Evolutionary conservation across 2,329 filamentous ascomycete genomes (phyloP).

Genomic region (Epicoccum nigrum): DNA sequence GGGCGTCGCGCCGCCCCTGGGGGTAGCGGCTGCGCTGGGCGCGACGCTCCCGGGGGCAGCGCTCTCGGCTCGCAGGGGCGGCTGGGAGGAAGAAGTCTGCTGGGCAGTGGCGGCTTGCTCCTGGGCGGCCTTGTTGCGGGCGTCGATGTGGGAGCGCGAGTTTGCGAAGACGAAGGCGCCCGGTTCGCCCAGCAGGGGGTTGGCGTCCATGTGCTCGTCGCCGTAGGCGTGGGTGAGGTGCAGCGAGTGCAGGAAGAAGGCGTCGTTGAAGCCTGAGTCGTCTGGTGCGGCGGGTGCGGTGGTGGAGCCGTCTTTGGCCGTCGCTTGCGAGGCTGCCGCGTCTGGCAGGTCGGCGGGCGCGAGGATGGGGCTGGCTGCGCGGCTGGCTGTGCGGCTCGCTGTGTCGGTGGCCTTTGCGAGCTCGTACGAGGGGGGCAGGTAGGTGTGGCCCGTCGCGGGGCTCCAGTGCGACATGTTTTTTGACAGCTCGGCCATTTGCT

Average conservation of each 20-base stretch:
- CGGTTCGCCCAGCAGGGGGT: constrained; percentile 66
- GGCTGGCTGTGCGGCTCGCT: constrained; percentile 35
- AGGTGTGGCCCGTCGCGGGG: constrained; percentile 65
- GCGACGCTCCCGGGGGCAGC: constrained; percentile 35
- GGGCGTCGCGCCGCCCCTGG: constrained; percentile 30
- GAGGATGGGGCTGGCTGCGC: constrained; percentile 39
- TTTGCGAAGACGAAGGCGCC: constrained; percentile 64
- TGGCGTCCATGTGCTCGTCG: constrained; percentile 69
- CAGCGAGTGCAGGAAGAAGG: constrained; percentile 54
- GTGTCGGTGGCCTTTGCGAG: constrained; percentile 36
- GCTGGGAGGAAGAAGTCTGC: no score
- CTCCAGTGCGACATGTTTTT: constrained; percentile 62
- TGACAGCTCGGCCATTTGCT: constrained; percentile 61
- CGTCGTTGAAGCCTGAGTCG: constrained; percentile 40
- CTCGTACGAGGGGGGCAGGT: constrained; percentile 58
- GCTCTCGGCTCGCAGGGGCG: no score
- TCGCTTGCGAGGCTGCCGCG: constrained; percentile 29
- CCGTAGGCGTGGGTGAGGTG: constrained; percentile 59
- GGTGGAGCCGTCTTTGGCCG: constrained; percentile 23
- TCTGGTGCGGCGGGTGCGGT: constrained; percentile 20
- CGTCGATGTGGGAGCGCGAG: constrained; percentile 51
- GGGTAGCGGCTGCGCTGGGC: constrained; percentile 35
- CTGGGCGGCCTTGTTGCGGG: constrained; percentile 47
- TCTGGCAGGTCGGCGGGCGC: constrained; percentile 34
- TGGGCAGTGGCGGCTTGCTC: constrained; percentile 22